A percentile compares a stretch with the other conserved stretches of the same genome.
These are phyloP conservation scores for Verbascum thapsus DNA, from an alignment of 257 asterid genomes.

Conservation along the genomic window DNA sequence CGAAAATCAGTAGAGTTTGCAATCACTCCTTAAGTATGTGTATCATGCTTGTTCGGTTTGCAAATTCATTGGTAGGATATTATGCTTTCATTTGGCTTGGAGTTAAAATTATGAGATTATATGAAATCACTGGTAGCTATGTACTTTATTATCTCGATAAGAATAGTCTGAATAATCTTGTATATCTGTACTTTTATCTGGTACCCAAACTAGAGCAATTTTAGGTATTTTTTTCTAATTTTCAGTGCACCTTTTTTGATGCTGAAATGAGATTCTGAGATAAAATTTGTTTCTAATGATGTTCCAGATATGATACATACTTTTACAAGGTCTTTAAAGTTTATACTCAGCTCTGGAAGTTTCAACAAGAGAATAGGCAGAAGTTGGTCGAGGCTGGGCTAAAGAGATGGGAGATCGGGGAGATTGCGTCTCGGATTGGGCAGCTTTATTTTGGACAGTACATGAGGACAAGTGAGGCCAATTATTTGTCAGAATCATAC, in stretches of 20 bases:
- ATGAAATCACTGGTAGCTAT: neutral
- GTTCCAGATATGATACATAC: conserved; percentile 81
- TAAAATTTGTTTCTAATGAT: conserved; percentile 23
- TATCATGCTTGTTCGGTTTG: neutral
- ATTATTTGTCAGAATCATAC: conserved; percentile 79
- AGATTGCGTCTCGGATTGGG: conserved; percentile 94
- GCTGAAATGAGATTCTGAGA: neutral
- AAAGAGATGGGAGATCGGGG: conserved; percentile 99
- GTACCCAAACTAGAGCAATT: neutral
- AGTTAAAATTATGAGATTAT: neutral
- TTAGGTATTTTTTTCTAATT: neutral
- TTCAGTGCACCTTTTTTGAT: neutral
- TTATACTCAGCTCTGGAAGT: conserved; percentile 93
- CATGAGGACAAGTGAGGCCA: conserved; percentile 98
- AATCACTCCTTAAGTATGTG: neutral
- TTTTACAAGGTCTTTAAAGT: conserved; percentile 90
- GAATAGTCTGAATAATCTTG: no score
- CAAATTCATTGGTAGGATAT: neutral
- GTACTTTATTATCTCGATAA: neutral
- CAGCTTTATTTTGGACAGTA: conserved; percentile 98
- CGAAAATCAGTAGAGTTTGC: no score
- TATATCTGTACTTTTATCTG: neutral
- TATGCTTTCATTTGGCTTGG: neutral
- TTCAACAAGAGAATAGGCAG: conserved; percentile 93
- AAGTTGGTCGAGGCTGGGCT: conserved; percentile 92